Percentiles rank a stretch among this genome's conserved stretches.
These are phyloP conservation scores for Cryphonectria nitschkei DNA, from an alignment of 2,329 filamentous ascomycete species.

Conservation along the genomic window DNA sequence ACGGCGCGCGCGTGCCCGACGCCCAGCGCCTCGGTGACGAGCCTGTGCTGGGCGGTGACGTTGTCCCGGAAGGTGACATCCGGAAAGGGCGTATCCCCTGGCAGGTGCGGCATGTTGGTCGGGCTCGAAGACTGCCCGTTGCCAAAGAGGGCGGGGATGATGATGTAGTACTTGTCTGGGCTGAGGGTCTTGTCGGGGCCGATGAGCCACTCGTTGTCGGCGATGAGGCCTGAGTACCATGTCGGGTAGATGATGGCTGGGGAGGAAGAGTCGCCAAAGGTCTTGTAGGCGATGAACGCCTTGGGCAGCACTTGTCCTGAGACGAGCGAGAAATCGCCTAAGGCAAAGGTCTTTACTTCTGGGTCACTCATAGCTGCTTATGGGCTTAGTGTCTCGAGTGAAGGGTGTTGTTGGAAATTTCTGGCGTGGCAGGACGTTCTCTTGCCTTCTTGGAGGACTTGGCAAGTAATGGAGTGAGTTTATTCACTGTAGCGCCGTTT, in stretches of 20 bases:
- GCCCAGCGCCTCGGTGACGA: conserved; percentile 45
- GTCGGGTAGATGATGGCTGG: conserved; percentile 77
- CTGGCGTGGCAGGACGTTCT: not conserved
- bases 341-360: conserved; percentile 50
- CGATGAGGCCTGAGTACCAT: conserved; percentile 68
- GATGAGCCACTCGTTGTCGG: conserved; percentile 76
- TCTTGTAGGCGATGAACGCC: conserved; percentile 77
- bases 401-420: not conserved
- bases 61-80: conserved; percentile 53
- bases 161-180: conserved; percentile 55
- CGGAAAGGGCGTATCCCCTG: conserved; percentile 45
- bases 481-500: not conserved
- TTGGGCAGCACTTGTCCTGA: conserved; percentile 63
- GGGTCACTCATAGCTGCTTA: conserved; percentile 14
- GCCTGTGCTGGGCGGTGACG: conserved; percentile 51
- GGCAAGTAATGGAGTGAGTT: not conserved
- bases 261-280: conserved; percentile 64
- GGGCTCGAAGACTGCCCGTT: conserved; percentile 59
- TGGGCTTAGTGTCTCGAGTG: not conserved
- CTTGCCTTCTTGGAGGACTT: not conserved
- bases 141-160: conserved; percentile 55
- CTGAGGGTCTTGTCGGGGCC: conserved; percentile 66
- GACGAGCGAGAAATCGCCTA: conserved; percentile 70
- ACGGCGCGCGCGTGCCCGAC: conserved; percentile 50
- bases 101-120: conserved; percentile 45